Conservation (phyloP, 768 basidiomycete species). For the Asterophora parasitica region DNA sequence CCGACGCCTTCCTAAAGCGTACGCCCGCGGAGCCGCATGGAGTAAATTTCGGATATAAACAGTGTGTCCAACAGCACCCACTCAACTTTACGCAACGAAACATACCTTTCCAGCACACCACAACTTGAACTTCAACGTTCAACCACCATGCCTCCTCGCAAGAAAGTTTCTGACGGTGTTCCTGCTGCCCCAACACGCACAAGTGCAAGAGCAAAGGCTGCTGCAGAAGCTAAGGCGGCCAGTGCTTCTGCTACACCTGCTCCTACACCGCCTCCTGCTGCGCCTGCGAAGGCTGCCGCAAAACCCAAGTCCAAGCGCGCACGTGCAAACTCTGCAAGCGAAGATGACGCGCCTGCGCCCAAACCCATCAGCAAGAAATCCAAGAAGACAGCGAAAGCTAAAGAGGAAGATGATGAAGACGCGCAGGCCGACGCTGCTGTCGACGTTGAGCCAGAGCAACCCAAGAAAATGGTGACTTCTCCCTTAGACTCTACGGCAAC, state of each 20-base stretch:
- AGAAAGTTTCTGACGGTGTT: conserved; percentile 32
- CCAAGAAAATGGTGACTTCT: conserved; percentile 42
- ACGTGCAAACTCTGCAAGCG: conserved; percentile 22
- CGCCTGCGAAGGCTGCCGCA: conserved; percentile 21
- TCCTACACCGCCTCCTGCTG: conserved; percentile 16
- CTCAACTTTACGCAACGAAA: conserved; percentile 9
- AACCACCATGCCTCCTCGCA: conserved; percentile 40
- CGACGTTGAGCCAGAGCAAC: conserved; percentile 19
- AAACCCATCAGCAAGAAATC: conserved; percentile 28
- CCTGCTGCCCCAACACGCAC: conserved; percentile 30
- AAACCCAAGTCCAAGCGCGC: conserved; percentile 28
- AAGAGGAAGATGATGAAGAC: conserved; percentile 19
- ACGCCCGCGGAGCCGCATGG: conserved; percentile 11
- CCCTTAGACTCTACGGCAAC: not conserved
- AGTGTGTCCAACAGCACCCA: too few species aligned
- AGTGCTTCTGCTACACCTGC: conserved; percentile 9
- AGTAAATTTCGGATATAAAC: conserved; percentile 13
- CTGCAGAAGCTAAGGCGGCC: conserved; percentile 9
- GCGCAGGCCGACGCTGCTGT: conserved; percentile 20
- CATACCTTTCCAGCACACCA: conserved; percentile 5
- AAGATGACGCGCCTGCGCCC: conserved; percentile 22
- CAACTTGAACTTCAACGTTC: conserved; percentile 4
- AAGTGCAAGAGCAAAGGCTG: conserved; percentile 32
- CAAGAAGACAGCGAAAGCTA: conserved; percentile 22
- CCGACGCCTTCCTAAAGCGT: conserved; percentile 10